These are phyloP conservation scores for Calonectria multiphialidica DNA, from an alignment of 2,329 filamentous ascomycete species.

Conservation along the genomic window DNA sequence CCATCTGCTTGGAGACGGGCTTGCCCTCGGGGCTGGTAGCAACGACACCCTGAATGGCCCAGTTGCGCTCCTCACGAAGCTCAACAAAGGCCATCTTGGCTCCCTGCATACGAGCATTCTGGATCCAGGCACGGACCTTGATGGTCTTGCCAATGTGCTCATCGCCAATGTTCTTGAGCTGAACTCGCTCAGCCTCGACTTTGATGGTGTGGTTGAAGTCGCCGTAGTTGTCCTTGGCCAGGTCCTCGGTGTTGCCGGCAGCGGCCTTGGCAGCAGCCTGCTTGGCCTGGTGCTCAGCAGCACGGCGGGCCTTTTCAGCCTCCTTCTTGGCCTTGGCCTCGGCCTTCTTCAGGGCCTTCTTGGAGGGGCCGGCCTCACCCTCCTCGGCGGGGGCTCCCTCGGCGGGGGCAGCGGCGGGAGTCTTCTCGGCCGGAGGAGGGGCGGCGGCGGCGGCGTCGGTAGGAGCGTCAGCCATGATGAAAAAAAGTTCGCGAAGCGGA, in stretches of 20 bases:
- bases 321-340: conserved; percentile 90
- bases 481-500: conserved; percentile 15
- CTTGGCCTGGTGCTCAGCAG: conserved; percentile 81
- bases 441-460: conserved; percentile 30
- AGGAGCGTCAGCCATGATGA: conserved; percentile 39
- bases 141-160: conserved; percentile 77
- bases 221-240: conserved; percentile 85
- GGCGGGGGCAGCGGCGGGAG: conserved; percentile 19
- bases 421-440: conserved; percentile 32
- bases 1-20: conserved; percentile 85
- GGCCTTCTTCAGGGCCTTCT: conserved; percentile 85
- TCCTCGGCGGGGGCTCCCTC: conserved; percentile 32
- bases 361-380: conserved; percentile 37
- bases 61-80: conserved; percentile 79
- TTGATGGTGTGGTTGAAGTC: conserved; percentile 70
- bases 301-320: conserved; percentile 79
- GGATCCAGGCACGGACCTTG: conserved; percentile 83
- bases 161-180: conserved; percentile 74
- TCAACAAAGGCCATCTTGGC: conserved; percentile 94
- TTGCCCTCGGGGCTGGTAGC: conserved; percentile 75
- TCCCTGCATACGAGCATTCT: conserved; percentile 89
- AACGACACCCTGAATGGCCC: conserved; percentile 86
- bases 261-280: conserved; percentile 76
- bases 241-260: conserved; percentile 75
- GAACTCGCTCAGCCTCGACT: conserved; percentile 67